phyloP scores from a whole-genome alignment of 805 yeast genomes.

The Nakazawaea sp. region DNA sequence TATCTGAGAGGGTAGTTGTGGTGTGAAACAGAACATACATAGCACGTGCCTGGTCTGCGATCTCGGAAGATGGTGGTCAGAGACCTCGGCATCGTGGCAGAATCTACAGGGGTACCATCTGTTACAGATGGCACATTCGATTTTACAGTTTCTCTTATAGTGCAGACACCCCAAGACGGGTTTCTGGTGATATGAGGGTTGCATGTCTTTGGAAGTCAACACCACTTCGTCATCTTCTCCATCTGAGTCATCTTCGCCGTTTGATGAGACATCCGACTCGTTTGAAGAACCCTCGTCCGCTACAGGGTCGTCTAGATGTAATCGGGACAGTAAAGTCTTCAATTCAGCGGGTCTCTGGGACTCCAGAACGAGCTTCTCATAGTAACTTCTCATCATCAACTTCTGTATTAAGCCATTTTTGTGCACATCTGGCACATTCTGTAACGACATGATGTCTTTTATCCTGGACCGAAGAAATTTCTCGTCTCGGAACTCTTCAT shows the following conservation, averaged over 20 bases:
- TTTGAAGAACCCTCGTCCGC: conserved; percentile 1
- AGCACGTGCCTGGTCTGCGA: conserved; percentile 58
- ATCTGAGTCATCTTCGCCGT: conserved; percentile 12
- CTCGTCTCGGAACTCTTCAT: conserved; percentile 28
- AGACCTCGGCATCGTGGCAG: conserved; percentile 67
- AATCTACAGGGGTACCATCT: conserved; percentile 78
- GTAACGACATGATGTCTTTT: conserved; percentile 35
- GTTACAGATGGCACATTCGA: conserved; percentile 70
- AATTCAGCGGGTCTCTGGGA: not conserved
- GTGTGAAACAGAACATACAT: conserved; percentile 74
- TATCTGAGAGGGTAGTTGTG: conserved; percentile 65
- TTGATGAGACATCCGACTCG: conserved; percentile 8
- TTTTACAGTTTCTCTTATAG: conserved; percentile 76
- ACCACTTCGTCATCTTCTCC: conserved; percentile 25
- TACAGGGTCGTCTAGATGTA: not conserved
- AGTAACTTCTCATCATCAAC: conserved; percentile 64
- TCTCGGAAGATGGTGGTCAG: conserved; percentile 52
- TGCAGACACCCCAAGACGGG: conserved; percentile 70
- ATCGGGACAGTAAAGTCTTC: not conserved
- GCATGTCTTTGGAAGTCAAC: conserved; percentile 38
- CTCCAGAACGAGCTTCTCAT: conserved; percentile 33
- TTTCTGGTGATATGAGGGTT: conserved; percentile 36
- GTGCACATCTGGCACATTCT: conserved; percentile 30
- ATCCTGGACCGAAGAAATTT: conserved; percentile 39
- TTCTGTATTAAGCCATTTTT: conserved; percentile 49